Percentiles rank a stretch among this genome's conserved stretches.
Evolutionary conservation across 257 asterid species (phyloP).

Genomic region (Cinchona pubescens): DNA sequence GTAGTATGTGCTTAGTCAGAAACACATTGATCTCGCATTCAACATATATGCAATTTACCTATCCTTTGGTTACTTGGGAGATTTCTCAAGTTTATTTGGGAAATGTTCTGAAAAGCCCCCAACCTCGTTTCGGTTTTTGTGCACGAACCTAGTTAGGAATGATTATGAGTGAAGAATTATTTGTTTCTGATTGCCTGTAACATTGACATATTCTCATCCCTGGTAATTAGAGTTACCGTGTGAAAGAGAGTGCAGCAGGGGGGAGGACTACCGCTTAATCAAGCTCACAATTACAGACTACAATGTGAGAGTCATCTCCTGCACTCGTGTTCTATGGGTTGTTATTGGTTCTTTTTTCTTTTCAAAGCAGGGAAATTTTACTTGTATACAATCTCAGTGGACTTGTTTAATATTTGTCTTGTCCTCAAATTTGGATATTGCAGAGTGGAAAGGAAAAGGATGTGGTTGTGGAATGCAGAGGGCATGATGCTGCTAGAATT

Average conservation of each 20-base stretch:
- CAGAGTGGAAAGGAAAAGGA: conserved; percentile 67
- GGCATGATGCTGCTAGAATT: conserved; percentile 95
- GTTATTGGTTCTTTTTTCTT: not conserved
- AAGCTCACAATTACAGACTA: conserved; percentile 82
- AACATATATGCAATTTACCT: not conserved
- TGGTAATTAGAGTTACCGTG: conserved; percentile 66
- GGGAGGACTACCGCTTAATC: conserved; percentile 94
- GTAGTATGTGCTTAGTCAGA: not conserved
- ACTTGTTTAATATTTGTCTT: not conserved
- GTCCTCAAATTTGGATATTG: conserved; percentile 4
- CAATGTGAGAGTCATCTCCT: conserved; percentile 41
- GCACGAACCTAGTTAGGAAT: not conserved
- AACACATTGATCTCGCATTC: not conserved
- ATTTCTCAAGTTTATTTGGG: not conserved
- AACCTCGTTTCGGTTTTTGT: not conserved
- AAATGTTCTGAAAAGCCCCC: not conserved
- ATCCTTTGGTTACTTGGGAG: not conserved
- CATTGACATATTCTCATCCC: not conserved
- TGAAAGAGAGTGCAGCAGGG: conserved; percentile 96
- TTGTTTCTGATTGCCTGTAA: no score
- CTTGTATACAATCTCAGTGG: not conserved
- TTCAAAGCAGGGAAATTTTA: not conserved
- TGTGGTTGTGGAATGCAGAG: conserved; percentile 88
- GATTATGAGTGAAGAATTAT: not conserved
- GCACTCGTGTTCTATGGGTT: not conserved